phyloP scores from a whole-genome alignment of 2,329 filamentous ascomycete genomes.

The Dichotomopilus funicola region DNA sequence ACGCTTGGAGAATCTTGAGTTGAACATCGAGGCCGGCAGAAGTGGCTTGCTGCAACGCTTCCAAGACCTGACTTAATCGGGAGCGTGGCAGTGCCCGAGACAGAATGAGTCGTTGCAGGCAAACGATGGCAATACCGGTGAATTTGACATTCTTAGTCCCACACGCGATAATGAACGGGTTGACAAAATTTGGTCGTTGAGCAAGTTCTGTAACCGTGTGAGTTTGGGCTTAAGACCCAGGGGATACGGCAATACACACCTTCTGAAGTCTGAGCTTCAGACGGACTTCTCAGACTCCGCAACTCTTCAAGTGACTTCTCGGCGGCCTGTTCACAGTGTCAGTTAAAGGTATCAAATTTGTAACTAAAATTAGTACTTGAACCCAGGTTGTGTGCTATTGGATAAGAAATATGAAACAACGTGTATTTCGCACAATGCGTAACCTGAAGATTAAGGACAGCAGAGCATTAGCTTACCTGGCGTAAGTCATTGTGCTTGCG shows the following conservation, averaged over 20 bases:
- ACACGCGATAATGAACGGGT: conserved; percentile 91
- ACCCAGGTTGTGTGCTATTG: no score
- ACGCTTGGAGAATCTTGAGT: conserved; percentile 86
- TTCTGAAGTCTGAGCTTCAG: conserved; percentile 68
- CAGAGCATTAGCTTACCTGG: conserved; percentile 49
- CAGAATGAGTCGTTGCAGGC: conserved; percentile 82
- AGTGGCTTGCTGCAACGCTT: conserved; percentile 79
- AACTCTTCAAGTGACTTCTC: conserved; percentile 91
- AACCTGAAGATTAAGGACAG: not conserved
- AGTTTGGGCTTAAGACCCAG: not conserved
- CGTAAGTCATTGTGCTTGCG: conserved; percentile 86
- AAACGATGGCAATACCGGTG: conserved; percentile 78
- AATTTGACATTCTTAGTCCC: conserved; percentile 85
- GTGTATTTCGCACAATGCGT: not conserved
- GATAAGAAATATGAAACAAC: not conserved
- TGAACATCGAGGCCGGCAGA: conserved; percentile 81
- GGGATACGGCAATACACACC: conserved; percentile 44
- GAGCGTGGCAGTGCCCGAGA: conserved; percentile 71
- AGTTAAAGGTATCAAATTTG: not conserved
- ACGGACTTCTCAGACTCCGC: conserved; percentile 65
- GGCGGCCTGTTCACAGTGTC: conserved; percentile 55
- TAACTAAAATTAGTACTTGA: not conserved
- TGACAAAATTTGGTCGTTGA: conserved; percentile 75
- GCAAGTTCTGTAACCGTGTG: conserved; percentile 60
- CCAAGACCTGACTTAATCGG: conserved; percentile 77